phyloP scores from a whole-genome alignment of 1,284 basidiomycete species.

The Cerrena zonata region DNA sequence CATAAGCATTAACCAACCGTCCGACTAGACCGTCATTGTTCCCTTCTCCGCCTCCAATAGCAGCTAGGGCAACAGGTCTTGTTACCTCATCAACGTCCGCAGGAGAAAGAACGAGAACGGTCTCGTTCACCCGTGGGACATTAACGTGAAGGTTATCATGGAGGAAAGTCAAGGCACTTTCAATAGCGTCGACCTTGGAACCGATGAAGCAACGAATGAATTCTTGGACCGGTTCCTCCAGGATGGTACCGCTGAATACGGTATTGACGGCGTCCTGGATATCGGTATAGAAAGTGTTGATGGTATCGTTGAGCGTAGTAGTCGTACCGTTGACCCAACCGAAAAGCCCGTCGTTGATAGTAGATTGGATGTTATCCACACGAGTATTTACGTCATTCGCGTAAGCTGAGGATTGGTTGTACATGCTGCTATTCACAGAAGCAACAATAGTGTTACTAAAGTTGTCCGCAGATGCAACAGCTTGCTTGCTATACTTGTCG shows the following conservation, averaged over 20 bases:
- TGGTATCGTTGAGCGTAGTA: conserved; percentile 75
- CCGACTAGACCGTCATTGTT: conserved; percentile 63
- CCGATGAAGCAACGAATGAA: conserved; percentile 88
- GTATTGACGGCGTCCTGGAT: conserved; percentile 63
- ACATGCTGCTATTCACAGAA: conserved; percentile 76
- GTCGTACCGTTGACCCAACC: conserved; percentile 95
- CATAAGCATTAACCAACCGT: conserved; percentile 69
- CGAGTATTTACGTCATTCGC: conserved; percentile 71
- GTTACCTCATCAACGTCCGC: conserved; percentile 69
- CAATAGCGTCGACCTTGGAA: conserved; percentile 80
- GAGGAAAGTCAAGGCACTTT: conserved; percentile 86
- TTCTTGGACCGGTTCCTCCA: conserved; percentile 76
- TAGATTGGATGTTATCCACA: conserved; percentile 62
- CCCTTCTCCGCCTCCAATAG: conserved; percentile 56
- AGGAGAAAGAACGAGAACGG: conserved; percentile 71
- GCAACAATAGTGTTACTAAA: conserved; percentile 70
- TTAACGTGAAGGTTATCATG: conserved; percentile 80
- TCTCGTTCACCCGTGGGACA: conserved; percentile 69
- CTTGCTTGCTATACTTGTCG: conserved; percentile 54
- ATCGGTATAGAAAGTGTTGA: conserved; percentile 71
- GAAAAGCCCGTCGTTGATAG: conserved; percentile 82
- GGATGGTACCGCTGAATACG: conserved; percentile 78
- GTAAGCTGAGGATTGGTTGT: conserved; percentile 72
- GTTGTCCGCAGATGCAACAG: conserved; percentile 54
- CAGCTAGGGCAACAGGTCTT: conserved; percentile 72